A percentile compares a stretch with the other conserved stretches of the same genome.
phyloP scores from a whole-genome alignment of 768 basidiomycete genomes.

The Phylloporus scabripes region DNA sequence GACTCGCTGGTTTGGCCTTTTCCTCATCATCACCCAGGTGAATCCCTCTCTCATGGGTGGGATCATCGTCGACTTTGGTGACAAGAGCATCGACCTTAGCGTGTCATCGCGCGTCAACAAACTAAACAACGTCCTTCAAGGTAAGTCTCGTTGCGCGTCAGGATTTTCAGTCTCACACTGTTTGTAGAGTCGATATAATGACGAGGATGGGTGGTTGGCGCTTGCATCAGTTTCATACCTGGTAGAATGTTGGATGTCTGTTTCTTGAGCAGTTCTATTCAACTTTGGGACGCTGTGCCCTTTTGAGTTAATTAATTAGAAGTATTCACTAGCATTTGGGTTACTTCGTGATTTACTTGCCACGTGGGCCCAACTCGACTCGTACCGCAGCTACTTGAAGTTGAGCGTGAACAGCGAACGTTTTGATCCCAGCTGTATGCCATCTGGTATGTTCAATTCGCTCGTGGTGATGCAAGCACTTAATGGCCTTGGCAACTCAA shows the following conservation, averaged over 20 bases:
- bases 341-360: neutral
- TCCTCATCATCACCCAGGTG: conserved; percentile 48
- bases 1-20: neutral
- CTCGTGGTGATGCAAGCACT: too few species aligned
- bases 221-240: conserved; percentile 2
- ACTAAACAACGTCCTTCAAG: conserved; percentile 82
- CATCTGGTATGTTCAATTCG: conserved; percentile 10
- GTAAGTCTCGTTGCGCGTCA: conserved; percentile 40
- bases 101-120: conserved; percentile 92
- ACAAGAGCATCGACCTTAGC: conserved; percentile 96
- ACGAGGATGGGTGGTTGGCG: neutral
- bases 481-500: neutral
- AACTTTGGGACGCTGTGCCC: neutral
- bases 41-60: conserved; percentile 92
- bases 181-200: conserved; percentile 24
- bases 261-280: neutral
- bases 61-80: conserved; percentile 92
- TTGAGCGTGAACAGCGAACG: too few species aligned
- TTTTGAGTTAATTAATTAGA: neutral
- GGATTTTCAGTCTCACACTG: conserved; percentile 10
- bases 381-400: too few species aligned
- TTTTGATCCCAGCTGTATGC: conserved; percentile 3
- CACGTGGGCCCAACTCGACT: neutral
- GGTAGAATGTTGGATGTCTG: conserved; percentile 10
- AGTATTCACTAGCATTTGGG: too few species aligned